A percentile compares a stretch with the other conserved stretches of the same genome.
These are phyloP conservation scores for Phytophthora kernoviae DNA, from an alignment of 352 stramenopile genomes.

Conservation along the genomic window DNA sequence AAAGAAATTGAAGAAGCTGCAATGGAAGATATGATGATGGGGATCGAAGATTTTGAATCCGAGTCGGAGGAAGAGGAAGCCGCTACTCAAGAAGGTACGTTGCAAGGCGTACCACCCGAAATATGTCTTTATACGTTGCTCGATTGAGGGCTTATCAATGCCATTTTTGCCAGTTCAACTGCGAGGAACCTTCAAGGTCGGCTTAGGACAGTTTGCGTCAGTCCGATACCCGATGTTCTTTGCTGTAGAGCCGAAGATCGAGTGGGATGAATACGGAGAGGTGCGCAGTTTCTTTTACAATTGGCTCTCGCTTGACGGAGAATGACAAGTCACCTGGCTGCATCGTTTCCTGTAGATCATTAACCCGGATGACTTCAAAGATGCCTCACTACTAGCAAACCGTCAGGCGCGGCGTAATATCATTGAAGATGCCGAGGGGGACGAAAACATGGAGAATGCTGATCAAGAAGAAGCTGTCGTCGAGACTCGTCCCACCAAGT, in stretches of 20 bases:
- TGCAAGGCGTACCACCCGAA: not conserved
- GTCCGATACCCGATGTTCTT: slow-evolving; percentile 91
- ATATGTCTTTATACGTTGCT: not conserved
- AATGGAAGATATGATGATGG: slow-evolving; percentile 93
- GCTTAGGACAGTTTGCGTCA: slow-evolving; percentile 81
- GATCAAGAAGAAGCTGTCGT: slow-evolving; percentile 61
- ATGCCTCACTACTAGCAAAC: slow-evolving; percentile 65
- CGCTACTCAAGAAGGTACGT: slow-evolving; percentile 60
- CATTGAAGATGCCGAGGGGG: slow-evolving; percentile 58
- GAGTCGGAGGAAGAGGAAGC: slow-evolving; percentile 79
- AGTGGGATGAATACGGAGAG: slow-evolving; percentile 91
- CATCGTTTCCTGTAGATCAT: slow-evolving; percentile 56
- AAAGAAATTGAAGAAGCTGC: slow-evolving; percentile 89
- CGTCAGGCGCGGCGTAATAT: slow-evolving; percentile 69
- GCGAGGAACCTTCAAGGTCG: slow-evolving; percentile 86
- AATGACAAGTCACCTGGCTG: not conserved
- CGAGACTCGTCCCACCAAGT: slow-evolving; percentile 83
- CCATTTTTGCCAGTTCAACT: slow-evolving; percentile 60
- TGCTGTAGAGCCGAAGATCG: slow-evolving; percentile 81
- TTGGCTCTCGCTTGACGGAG: not conserved
- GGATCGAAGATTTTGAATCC: slow-evolving; percentile 89
- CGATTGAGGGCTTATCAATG: not conserved
- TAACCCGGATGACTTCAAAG: slow-evolving; percentile 83
- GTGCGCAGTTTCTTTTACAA: slow-evolving; percentile 18
- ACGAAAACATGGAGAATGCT: slow-evolving; percentile 76